phyloP scores from a whole-genome alignment of 192 early-diverging fungal genomes.

The Mortierella claussenii region DNA sequence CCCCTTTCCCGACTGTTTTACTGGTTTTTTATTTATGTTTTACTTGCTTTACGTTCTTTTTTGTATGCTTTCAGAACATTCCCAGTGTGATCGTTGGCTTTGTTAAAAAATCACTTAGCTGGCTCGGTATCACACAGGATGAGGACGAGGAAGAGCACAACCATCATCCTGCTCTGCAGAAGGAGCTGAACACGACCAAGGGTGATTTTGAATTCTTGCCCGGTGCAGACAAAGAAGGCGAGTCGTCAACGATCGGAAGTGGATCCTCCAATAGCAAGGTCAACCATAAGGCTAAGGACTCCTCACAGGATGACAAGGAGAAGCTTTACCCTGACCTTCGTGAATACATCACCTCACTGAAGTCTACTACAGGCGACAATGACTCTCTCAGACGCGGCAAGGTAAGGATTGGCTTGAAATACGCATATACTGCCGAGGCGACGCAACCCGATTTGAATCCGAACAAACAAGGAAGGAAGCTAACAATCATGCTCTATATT shows the following conservation, averaged over 20 bases:
- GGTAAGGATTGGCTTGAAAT: no score
- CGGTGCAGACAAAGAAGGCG: constrained; percentile 1
- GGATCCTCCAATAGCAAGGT: not conserved
- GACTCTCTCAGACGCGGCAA: not conserved
- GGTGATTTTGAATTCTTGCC: constrained; percentile 16
- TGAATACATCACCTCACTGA: constrained; percentile 10
- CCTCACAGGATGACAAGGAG: not conserved
- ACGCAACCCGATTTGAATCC: no score
- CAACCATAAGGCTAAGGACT: not conserved
- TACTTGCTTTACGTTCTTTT: no score
- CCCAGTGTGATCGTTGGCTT: constrained; percentile 18
- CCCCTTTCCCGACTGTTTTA: no score
- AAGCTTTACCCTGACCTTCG: constrained; percentile 25
- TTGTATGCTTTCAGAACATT: no score
- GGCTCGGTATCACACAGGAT: constrained; percentile 25
- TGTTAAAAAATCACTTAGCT: constrained; percentile 21
- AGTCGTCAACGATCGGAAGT: not conserved
- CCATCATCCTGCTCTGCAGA: constrained; percentile 5
- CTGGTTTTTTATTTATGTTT: not conserved
- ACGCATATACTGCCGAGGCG: no score
- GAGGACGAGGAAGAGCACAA: constrained; percentile 1
- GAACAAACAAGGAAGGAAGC: no score
- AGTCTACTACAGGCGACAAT: not conserved
- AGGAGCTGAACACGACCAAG: constrained; percentile 13
- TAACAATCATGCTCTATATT: no score